phyloP scores from a whole-genome alignment of 768 basidiomycete genomes.

The button mushroom (Agaricus bisporus) region DNA sequence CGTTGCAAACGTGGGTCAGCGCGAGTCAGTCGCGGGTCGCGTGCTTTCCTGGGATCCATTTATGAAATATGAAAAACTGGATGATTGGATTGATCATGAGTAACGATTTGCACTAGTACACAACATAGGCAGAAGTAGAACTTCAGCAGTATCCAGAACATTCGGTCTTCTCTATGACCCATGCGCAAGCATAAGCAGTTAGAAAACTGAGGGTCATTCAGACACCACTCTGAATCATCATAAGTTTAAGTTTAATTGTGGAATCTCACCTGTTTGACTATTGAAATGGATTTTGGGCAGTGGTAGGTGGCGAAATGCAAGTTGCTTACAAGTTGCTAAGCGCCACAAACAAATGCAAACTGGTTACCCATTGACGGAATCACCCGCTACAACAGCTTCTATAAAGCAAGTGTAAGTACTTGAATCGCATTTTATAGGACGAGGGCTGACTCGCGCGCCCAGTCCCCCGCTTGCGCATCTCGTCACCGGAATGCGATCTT shows the following conservation, averaged over 20 bases:
- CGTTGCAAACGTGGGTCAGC: constrained; percentile 60
- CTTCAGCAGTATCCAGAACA: constrained; percentile 96
- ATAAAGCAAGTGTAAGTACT: background rate
- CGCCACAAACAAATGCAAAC: background rate
- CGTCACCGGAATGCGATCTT: background rate
- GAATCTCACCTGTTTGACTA: constrained; percentile 10
- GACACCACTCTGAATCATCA: constrained; percentile 97
- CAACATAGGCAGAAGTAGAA: constrained; percentile 15
- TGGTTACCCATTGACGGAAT: too few species aligned
- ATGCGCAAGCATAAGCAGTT: constrained; percentile 18
- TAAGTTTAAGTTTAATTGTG: constrained; percentile 13
- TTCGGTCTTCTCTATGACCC: constrained; percentile 74
- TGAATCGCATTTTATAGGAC: background rate
- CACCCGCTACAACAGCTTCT: too few species aligned
- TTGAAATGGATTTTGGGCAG: background rate
- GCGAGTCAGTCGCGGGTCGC: constrained; percentile 75
- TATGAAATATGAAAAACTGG: constrained; percentile 12
- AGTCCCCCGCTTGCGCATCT: background rate
- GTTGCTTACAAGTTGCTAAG: too few species aligned
- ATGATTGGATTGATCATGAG: background rate
- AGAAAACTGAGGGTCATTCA: constrained; percentile 53
- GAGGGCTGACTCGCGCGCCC: background rate
- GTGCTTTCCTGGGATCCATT: constrained; percentile 79
- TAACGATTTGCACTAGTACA: background rate
- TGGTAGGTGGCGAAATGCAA: too few species aligned